Percentiles rank a stretch among this genome's conserved stretches.
Evolutionary conservation across 2,329 filamentous ascomycete species (phyloP).

Genomic region (Aureobasidium leucospermi): DNA sequence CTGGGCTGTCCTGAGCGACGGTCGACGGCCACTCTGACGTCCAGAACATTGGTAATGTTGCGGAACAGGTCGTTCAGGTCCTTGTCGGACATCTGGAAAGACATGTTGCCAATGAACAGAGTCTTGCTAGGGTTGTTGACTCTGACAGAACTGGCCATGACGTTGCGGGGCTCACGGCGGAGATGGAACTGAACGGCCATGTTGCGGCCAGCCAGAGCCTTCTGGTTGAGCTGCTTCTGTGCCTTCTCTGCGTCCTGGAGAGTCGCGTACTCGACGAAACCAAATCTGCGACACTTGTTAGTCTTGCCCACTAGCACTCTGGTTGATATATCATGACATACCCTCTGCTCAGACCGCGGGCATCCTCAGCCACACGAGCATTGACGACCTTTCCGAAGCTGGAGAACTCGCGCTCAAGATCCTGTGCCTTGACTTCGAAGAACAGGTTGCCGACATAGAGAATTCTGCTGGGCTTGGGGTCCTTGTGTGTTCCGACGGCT

Average conservation of each 20-base stretch:
- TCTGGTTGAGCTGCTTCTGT: conserved; percentile 51
- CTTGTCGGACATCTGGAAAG: conserved; percentile 75
- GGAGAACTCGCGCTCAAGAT: conserved; percentile 53
- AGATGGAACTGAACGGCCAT: conserved; percentile 55
- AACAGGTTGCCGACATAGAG: conserved; percentile 64
- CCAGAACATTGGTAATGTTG: conserved; percentile 59
- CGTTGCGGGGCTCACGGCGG: conserved; percentile 19
- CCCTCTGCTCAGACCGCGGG: conserved; percentile 62
- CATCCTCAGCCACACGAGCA: conserved; percentile 52
- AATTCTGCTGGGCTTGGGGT: conserved; percentile 32
- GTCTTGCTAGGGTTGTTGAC: conserved; percentile 48
- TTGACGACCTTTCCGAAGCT: conserved; percentile 50
- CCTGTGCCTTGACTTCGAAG: conserved; percentile 57
- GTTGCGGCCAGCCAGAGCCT: conserved; percentile 56
- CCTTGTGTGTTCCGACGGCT: conserved; percentile 17
- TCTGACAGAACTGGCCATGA: background rate
- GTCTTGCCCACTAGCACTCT: background rate
- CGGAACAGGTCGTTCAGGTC: conserved; percentile 75
- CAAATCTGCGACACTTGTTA: conserved; percentile 46
- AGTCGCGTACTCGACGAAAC: conserved; percentile 54
- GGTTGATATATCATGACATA: conserved; percentile 29
- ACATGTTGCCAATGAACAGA: conserved; percentile 78
- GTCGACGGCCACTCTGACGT: conserved; percentile 78
- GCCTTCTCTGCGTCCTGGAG: conserved; percentile 49
- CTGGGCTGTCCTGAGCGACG: conserved; percentile 70